Percentiles rank a stretch among this genome's conserved stretches.
phyloP scores from a whole-genome alignment of 2,329 filamentous ascomycete genomes.

The Iodosphaeria phyllophila region DNA sequence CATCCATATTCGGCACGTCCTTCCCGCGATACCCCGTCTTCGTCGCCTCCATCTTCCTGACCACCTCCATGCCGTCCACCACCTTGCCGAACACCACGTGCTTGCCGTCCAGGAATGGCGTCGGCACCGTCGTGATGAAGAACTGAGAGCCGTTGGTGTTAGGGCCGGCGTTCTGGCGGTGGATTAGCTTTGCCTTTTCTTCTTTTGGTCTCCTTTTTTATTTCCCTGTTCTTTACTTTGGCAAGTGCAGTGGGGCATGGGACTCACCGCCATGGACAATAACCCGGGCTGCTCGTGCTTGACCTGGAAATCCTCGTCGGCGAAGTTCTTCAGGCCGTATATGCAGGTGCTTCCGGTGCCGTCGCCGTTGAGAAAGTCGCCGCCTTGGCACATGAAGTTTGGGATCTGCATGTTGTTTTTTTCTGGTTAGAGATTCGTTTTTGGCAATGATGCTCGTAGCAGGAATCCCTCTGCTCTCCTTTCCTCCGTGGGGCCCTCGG shows the following conservation, averaged over 20 bases:
- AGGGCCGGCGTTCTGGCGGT: constrained; percentile 59
- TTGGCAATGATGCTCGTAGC: too few species aligned
- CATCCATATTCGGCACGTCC: constrained; percentile 72
- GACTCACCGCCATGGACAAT: constrained; percentile 77
- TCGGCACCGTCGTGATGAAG: constrained; percentile 83
- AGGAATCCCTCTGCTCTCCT: too few species aligned
- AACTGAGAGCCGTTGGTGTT: constrained; percentile 94
- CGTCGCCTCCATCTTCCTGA: constrained; percentile 81
- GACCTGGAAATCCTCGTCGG: constrained; percentile 74
- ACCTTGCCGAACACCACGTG: constrained; percentile 94
- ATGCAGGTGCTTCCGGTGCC: constrained; percentile 79
- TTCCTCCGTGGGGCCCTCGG: too few species aligned
- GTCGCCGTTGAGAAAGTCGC: constrained; percentile 86
- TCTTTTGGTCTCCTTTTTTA: not conserved
- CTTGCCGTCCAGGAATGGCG: constrained; percentile 78
- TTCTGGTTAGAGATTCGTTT: not conserved
- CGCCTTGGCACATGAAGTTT: constrained; percentile 95
- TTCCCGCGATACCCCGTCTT: constrained; percentile 56
- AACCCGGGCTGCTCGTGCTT: constrained; percentile 67
- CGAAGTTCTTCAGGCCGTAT: constrained; percentile 69
- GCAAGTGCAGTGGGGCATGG: not conserved
- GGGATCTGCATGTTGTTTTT: constrained; percentile 75
- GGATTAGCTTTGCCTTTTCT: constrained; percentile 1
- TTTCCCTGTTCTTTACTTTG: not conserved
- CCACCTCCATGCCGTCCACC: constrained; percentile 74